Conservation (phyloP, 176 grass and related monocot genomes). For the Olyra latifolia region DNA sequence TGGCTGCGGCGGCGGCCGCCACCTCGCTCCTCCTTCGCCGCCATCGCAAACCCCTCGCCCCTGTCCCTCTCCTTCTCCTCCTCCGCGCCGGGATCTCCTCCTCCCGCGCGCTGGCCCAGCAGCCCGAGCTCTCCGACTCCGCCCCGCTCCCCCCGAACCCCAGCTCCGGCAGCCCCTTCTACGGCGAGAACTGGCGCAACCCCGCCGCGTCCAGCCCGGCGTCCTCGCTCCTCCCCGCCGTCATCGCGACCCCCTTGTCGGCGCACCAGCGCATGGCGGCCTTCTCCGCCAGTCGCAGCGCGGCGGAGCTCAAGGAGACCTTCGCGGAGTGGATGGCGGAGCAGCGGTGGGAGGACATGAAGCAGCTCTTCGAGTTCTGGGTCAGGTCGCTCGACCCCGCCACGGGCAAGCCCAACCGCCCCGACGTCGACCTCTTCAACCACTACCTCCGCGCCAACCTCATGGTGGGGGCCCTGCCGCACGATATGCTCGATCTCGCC, state of each 20-base stretch:
- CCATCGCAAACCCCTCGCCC: slow-evolving; percentile 5
- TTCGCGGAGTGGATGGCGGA: slow-evolving; percentile 71
- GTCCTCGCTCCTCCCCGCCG: slow-evolving; percentile 48
- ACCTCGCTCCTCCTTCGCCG: slow-evolving; percentile 58
- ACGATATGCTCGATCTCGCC: slow-evolving; percentile 70
- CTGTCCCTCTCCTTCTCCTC: slow-evolving; percentile 27
- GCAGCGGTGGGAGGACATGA: slow-evolving; percentile 72
- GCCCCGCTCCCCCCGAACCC: slow-evolving; percentile 81
- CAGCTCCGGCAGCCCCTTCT: slow-evolving; percentile 80
- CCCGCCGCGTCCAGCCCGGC: slow-evolving; percentile 34
- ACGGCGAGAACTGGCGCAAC: slow-evolving; percentile 86
- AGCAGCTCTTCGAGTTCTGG: slow-evolving; percentile 79
- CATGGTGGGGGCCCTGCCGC: slow-evolving; percentile 54
- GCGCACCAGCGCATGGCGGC: slow-evolving; percentile 30
- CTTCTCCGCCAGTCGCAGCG: slow-evolving; percentile 37
- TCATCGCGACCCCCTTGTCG: slow-evolving; percentile 11
- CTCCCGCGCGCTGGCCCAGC: slow-evolving; percentile 63
- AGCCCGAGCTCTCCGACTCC: slow-evolving; percentile 55
- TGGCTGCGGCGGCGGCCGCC: slow-evolving; percentile 60
- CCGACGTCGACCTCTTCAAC: slow-evolving; percentile 90
- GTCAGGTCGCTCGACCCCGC: slow-evolving; percentile 66
- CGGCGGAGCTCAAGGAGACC: slow-evolving; percentile 56
- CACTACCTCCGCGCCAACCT: slow-evolving; percentile 79
- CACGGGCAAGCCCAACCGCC: slow-evolving; percentile 81
- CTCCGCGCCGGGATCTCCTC: slow-evolving; percentile 67